Evolutionary conservation across 192 early-diverging fungal species (phyloP), one percentile per base, ranked within the genome.

Genomic region (Podila epicladia): DNA sequence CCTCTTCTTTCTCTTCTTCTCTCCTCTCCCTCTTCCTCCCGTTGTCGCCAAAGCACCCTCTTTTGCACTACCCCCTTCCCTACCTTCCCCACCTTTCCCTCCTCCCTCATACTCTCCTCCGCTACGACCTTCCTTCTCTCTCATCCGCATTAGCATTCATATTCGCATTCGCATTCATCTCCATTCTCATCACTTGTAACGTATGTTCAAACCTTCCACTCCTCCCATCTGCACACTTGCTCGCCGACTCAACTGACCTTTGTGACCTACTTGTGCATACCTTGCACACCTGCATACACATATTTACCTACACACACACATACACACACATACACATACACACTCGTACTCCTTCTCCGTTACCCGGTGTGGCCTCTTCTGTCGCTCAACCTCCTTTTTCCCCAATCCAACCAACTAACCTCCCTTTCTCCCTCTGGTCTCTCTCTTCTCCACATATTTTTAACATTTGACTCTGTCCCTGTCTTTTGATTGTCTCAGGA

Each of bases 141-240:
- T 45, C 41, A 28, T 65, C 41, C 24, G 41, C 45, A 22, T 49
- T 49, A 13, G 41, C 45, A 22, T 49, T 49, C 35, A 9, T 24
- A 12, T 31, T 37, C 35, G 35, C 63, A 45, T 49, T 48, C 45
- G 28, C 26, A 48, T 48, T 65, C 19, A 51, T 65, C 38, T 63
- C 29, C 41, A 65, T 65, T 41, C 29, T 48, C 33, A 33, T 33
- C 24, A 41, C 48, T 17, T 17, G n/a, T 50, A 20, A 51, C 48
- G 26, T 11, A 28, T 65, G 64, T 41, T 20, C 29, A 28, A 29
- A 50, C 8, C 13, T 8, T 1, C 26, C 26, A 24, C 26, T 57
- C 55, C 55, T 57, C 26, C 9, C 19, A 24, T 57, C 19, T 26
- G 17, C 11, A 29, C 1, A 31, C 29, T 29, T 2, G 13, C 29